Conservation (phyloP, 495 filamentous ascomycete species). For the Physcia stellaris region DNA sequence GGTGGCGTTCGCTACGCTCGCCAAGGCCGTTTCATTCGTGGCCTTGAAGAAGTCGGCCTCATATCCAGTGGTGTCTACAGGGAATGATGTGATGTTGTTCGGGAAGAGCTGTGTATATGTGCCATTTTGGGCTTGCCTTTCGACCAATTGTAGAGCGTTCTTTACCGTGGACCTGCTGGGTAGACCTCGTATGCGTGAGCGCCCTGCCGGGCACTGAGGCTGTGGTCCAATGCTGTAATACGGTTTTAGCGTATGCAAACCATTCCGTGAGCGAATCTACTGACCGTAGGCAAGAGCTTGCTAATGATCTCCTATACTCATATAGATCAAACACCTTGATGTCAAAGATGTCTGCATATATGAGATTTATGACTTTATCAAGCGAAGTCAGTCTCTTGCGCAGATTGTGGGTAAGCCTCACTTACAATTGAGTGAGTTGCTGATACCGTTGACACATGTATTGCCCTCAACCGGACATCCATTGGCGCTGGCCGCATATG, state of each 20-base stretch:
- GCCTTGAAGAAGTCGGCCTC: background rate
- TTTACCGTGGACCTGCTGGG: too few relatives aligned
- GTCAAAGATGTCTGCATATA: background rate
- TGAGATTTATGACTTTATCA: background rate
- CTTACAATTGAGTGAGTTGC: background rate
- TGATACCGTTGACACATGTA: background rate
- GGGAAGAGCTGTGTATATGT: background rate
- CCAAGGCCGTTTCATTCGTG: background rate
- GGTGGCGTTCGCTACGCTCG: background rate
- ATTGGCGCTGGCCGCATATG: background rate
- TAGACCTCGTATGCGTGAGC: background rate
- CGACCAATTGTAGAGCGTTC: too few relatives aligned
- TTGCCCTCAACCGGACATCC: too few relatives aligned
- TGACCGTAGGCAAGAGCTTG: too few relatives aligned
- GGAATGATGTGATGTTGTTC: background rate
- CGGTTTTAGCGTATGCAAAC: too few relatives aligned
- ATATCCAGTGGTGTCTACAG: background rate
- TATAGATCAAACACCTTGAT: background rate
- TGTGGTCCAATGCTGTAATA: too few relatives aligned
- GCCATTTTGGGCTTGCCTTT: background rate
- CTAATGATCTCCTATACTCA: background rate
- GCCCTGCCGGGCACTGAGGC: too few relatives aligned
- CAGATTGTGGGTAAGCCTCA: background rate
- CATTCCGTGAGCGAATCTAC: too few relatives aligned
- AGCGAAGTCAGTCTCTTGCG: background rate